These are phyloP conservation scores for Pythium sukuiense DNA, from an alignment of 352 stramenopile species.

Conservation along the genomic window DNA sequence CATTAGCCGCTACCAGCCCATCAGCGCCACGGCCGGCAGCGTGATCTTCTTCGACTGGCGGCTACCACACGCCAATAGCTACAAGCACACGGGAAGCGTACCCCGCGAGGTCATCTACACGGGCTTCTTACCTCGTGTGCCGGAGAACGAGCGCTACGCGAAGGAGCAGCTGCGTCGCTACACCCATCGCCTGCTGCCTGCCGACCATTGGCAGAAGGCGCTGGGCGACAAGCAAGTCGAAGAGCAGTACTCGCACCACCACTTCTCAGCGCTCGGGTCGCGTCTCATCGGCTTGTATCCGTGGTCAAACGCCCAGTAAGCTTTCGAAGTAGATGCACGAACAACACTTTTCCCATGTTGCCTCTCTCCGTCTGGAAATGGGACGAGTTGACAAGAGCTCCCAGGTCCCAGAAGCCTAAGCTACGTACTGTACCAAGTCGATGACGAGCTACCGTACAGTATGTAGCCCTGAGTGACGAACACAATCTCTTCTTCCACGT, in stretches of 20 bases:
- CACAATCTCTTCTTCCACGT: no score
- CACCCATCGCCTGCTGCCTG: constrained; percentile 51
- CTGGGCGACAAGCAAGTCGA: constrained; percentile 51
- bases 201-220: constrained; percentile 79
- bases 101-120: constrained; percentile 86
- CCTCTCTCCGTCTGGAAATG: no score
- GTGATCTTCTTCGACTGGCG: constrained; percentile 90
- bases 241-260: constrained; percentile 62
- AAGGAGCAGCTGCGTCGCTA: constrained; percentile 78
- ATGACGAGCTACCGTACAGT: not conserved
- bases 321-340: not conserved
- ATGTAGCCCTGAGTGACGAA: not conserved
- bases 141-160: constrained; percentile 72
- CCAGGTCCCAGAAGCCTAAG: no score
- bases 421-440: no score
- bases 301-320: constrained; percentile 34
- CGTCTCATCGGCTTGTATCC: constrained; percentile 64
- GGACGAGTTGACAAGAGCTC: no score
- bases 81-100: constrained; percentile 54
- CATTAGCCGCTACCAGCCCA: constrained; percentile 69
- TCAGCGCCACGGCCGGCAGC: constrained; percentile 62
- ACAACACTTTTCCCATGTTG: not conserved
- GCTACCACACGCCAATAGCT: constrained; percentile 87
- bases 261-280: constrained; percentile 63
- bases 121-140: constrained; percentile 72